phyloP scores from a whole-genome alignment of 805 yeast genomes.

The Citeromyces matritensis region DNA sequence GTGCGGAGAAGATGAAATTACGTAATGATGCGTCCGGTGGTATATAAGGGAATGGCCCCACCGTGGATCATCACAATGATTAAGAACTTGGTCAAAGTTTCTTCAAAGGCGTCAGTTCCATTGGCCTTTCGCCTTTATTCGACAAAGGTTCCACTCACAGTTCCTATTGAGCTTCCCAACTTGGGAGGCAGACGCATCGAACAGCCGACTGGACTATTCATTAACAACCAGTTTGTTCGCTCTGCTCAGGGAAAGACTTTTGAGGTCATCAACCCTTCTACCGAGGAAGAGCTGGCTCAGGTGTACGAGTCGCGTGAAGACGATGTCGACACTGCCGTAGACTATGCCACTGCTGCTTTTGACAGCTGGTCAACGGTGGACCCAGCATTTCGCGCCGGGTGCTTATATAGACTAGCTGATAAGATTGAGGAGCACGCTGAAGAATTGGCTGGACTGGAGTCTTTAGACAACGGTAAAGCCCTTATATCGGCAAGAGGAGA shows the following conservation, averaged over 20 bases:
- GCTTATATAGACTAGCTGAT: constrained; percentile 31
- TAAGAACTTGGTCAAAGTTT: too few species aligned
- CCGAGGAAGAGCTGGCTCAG: constrained; percentile 54
- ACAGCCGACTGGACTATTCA: constrained; percentile 43
- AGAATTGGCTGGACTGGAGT: constrained; percentile 38
- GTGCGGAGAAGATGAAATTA: too few species aligned
- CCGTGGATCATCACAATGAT: too few species aligned
- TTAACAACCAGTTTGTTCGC: constrained; percentile 44
- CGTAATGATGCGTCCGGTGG: too few species aligned
- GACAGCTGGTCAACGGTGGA: constrained; percentile 31
- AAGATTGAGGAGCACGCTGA: constrained; percentile 31
- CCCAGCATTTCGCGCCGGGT: constrained; percentile 28
- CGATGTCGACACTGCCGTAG: constrained; percentile 76
- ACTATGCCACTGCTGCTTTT: constrained; percentile 73
- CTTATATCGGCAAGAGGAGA: constrained; percentile 37
- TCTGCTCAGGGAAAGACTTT: constrained; percentile 46
- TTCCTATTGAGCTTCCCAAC: constrained; percentile 43
- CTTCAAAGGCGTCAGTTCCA: too few species aligned
- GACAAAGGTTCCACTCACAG: constrained; percentile 19
- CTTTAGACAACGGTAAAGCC: constrained; percentile 47
- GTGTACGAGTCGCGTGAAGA: constrained; percentile 64
- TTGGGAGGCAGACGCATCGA: constrained; percentile 30
- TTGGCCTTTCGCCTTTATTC: constrained; percentile 9
- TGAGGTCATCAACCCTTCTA: constrained; percentile 50
- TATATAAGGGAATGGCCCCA: too few species aligned